Conservation (phyloP, 768 basidiomycete genomes). For the Lentinula raphanica region DNA sequence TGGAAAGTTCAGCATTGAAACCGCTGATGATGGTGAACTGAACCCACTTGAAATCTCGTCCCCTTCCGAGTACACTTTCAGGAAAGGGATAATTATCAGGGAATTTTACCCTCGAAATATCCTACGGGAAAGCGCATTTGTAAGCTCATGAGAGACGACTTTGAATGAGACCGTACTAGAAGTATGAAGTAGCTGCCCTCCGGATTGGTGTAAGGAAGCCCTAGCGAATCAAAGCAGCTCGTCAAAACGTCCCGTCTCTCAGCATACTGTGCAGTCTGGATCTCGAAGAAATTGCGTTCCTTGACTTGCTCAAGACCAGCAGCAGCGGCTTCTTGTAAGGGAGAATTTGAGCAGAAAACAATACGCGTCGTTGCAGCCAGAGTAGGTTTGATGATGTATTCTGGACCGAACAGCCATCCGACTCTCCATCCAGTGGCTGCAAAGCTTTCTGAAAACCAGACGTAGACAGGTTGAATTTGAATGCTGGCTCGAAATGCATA, state of each 20-base stretch:
- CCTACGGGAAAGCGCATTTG: constrained; percentile 34
- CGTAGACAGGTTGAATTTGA: neutral
- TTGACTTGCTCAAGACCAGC: constrained; percentile 79
- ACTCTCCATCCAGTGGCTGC: constrained; percentile 97
- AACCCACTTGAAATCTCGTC: constrained; percentile 78
- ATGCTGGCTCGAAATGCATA: neutral
- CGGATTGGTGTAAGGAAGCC: constrained; percentile 80
- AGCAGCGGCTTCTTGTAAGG: constrained; percentile 91
- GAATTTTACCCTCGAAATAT: constrained; percentile 71
- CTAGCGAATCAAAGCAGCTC: constrained; percentile 76
- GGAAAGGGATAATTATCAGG: constrained; percentile 87
- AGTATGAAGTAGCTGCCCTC: constrained; percentile 91
- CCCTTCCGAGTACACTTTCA: constrained; percentile 64
- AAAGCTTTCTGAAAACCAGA: constrained; percentile 92
- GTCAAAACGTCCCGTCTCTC: constrained; percentile 75
- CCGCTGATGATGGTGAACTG: neutral
- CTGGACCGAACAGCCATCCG: constrained; percentile 91
- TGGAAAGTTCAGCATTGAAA: constrained; percentile 10
- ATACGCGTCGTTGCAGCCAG: constrained; percentile 90
- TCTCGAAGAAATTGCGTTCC: constrained; percentile 71
- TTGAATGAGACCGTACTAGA: constrained; percentile 48
- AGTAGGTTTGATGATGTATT: constrained; percentile 76
- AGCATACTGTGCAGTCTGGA: constrained; percentile 69
- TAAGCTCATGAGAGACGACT: constrained; percentile 1
- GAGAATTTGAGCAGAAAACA: constrained; percentile 93